Base-by-base conservation (phyloP, 371 early-diverging fungal species). In the Mucor lusitanicus region DNA sequence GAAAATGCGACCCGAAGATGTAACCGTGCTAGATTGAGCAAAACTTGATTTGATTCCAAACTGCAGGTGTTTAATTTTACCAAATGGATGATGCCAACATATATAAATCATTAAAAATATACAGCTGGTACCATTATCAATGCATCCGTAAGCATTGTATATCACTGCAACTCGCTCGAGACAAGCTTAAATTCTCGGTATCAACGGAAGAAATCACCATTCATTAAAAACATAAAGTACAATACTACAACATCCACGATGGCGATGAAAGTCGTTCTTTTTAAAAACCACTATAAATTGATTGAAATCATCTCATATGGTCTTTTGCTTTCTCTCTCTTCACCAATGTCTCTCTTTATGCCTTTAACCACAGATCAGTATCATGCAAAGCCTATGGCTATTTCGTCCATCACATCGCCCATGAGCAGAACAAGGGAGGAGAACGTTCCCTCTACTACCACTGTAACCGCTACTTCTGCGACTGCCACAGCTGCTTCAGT, bases 331-430 rank as follows among this genome's bases (percentile, higher is more conserved):
- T 57, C 30, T 40, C 17, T 25, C n/a, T 35, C 25, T 35, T 11
- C 23, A 39, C 55, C 25, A 55, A 64, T 65, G 65, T 65, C 65
- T 56, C 57, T 70, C 11, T 61, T 42, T 30, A 21, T 61, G 27
- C 53, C 61, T 30, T 25, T 65, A 11, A n/a, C 65, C 27, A 12
- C 68, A 23, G 48, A 60, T 27, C 72, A 68, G 9, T 60, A 39
- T 11, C 64, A 69, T 42, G 62, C 67, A 6, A 74, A 66, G 53
- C 80, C 80, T 54, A 80, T 80, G 80, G 80, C 75, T 28, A 80
- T 80, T 54, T 80, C 80, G 21, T 65, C 77, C 42, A 77, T 80
- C 42, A 80, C 73, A 39, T 71, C 74, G 12, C 63, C 77, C 58
- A 30, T 57, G 9, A 40, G 58, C 9, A 37, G 44, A 30, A n/a